Evolutionary conservation across 176 grass and related monocot species (phyloP).

Genomic region (Pharus latifolius): DNA sequence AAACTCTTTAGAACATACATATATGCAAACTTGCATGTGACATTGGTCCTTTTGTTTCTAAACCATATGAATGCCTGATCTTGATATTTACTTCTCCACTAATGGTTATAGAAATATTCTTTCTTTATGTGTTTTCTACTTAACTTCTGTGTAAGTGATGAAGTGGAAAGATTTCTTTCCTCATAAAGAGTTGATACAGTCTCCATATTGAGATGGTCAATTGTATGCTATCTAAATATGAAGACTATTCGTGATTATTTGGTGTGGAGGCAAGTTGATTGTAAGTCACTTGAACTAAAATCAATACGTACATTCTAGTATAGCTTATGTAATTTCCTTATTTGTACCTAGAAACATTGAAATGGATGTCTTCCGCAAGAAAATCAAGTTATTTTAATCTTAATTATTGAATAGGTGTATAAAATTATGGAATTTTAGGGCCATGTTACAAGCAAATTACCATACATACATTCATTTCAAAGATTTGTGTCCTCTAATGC

Average conservation of each 20-base stretch:
- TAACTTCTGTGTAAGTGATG: conserved; percentile 57
- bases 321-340: neutral
- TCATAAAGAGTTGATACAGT: conserved; percentile 44
- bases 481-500: neutral
- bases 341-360: neutral
- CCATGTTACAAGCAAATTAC: neutral
- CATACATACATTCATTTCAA: neutral
- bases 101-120: conserved; percentile 60
- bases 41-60: neutral
- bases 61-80: neutral
- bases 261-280: conserved; percentile 80
- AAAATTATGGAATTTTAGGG: neutral
- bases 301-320: neutral
- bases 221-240: conserved; percentile 72
- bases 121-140: conserved; percentile 58
- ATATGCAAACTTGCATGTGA: no score
- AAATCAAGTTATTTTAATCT: neutral
- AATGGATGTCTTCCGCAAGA: neutral
- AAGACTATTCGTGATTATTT: conserved; percentile 70
- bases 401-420: neutral
- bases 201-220: conserved; percentile 72
- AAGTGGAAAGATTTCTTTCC: conserved; percentile 85
- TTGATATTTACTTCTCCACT: conserved; percentile 18
- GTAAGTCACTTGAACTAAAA: conserved; percentile 38
- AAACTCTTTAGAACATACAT: no score